These are phyloP conservation scores for Tylopilus vinaceipallidus DNA, from an alignment of 768 basidiomycete genomes.

Conservation along the genomic window DNA sequence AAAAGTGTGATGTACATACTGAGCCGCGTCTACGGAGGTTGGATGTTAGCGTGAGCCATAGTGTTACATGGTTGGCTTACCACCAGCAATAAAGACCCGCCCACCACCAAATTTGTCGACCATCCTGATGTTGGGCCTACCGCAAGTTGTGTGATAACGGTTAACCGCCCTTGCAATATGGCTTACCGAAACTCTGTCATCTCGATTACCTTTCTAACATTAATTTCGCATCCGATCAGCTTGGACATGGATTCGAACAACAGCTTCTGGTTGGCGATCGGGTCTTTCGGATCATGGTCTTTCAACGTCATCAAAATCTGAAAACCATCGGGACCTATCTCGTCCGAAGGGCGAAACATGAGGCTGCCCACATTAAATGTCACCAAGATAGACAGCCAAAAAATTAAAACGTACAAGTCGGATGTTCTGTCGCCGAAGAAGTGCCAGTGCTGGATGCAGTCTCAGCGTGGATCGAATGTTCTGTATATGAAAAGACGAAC, in stretches of 20 bases:
- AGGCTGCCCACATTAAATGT: conserved; percentile 1
- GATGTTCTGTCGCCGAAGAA: conserved; percentile 9
- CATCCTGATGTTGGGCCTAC: conserved; percentile 49
- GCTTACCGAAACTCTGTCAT: conserved; percentile 29
- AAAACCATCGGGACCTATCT: conserved; percentile 22
- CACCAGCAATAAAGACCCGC: conserved; percentile 49
- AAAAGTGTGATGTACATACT: conserved; percentile 19
- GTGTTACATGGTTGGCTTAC: conserved; percentile 13
- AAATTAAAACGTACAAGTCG: conserved; percentile 1
- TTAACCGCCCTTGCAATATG: conserved; percentile 2
- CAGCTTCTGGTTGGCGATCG: conserved; percentile 22
- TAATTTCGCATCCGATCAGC: conserved; percentile 28
- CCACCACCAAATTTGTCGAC: conserved; percentile 40
- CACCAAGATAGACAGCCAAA: background rate
- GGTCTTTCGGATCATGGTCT: conserved; percentile 10
- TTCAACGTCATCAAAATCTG: conserved; percentile 8
- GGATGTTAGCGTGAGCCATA: background rate
- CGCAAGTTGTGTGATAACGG: background rate
- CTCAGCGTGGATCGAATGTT: no score
- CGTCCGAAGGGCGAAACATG: conserved; percentile 15
- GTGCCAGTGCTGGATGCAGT: conserved; percentile 23
- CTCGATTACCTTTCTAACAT: conserved; percentile 29
- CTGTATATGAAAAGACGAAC: background rate
- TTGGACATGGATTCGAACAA: conserved; percentile 32
- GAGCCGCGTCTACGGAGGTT: conserved; percentile 43